Evolutionary conservation across 805 yeast species (phyloP).

Genomic region (Metschnikowia noctiluminum): DNA sequence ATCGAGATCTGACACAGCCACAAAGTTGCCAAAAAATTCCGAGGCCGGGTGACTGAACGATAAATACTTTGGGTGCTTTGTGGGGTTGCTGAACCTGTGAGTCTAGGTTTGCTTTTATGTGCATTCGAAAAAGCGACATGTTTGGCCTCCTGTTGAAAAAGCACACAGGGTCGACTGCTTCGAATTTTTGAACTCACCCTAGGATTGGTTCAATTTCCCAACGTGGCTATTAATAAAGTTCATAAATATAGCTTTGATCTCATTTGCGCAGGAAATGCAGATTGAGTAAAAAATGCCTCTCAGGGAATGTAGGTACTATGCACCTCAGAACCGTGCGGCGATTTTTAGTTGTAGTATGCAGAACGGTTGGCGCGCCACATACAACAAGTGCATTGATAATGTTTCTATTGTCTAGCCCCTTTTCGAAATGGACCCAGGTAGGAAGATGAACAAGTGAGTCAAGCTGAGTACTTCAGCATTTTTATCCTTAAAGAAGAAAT

Average conservation of each 20-base stretch:
- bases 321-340: slow-evolving; percentile 4
- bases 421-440: neutral
- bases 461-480: too few species aligned
- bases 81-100: neutral
- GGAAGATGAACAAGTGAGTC: too few species aligned
- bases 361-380: neutral
- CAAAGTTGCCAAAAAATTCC: neutral
- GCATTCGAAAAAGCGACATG: too few species aligned
- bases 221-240: neutral
- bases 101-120: neutral
- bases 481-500: too few species aligned
- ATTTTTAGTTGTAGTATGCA: neutral
- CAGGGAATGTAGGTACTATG: slow-evolving; percentile 1
- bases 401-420: neutral
- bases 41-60: neutral
- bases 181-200: neutral
- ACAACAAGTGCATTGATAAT: neutral
- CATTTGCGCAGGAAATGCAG: neutral
- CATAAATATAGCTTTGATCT: neutral
- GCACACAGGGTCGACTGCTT: neutral
- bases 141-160: too few species aligned
- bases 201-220: neutral
- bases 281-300: neutral
- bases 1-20: neutral
- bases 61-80: neutral